Evolutionary conservation across 2,329 filamentous ascomycete genomes (phyloP), one percentile per base, ranked within the genome.

Genomic region (Aspergillus latus): DNA sequence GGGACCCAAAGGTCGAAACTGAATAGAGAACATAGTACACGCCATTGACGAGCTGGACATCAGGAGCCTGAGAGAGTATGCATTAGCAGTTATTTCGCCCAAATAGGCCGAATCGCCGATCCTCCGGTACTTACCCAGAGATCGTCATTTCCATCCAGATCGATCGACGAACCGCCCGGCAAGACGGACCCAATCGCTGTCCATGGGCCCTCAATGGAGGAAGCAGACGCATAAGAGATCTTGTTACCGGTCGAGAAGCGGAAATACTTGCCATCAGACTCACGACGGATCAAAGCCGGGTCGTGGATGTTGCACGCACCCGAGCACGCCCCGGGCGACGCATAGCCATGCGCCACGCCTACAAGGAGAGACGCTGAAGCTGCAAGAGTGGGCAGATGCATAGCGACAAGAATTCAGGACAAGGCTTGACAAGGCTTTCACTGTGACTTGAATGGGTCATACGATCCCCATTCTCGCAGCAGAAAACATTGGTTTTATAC

Each of bases 11-110:
- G 0, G 80, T 75, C 36, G 80, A 84, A n/a, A 88, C 84, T 1
- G 82, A 77, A 71, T 88, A 88, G 78, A 86, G 88, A 15, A 84
- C 71, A 63, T 87, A 81, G 73, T 88, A 89, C 0, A 76, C 75
- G 52, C 72, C 75, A 59, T 80, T 81, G n/a, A 88, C 76, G 13
- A 81, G 72, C 15, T 75, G 70, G 11, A 86, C 81, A 61, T 88
- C 86, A 0, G 87, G 87, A 1, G 87, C 87, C 84, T 86, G 45
- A 28, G 16, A 16, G 30, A 10, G 45, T 28, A 9, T n/a, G 13
- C 11, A 5, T 29, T 40, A 30, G 2, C 15, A 32, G 3, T 21
- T 28, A 29, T 29, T 32, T 7, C 36, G 21, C n/a, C n/a, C 10
- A 11, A 29, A 46, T 42, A 13, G 3, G 8, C 15, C 21, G 21